Conservation (phyloP, 83 land plant genomes). For the Picea mariana region DNA sequence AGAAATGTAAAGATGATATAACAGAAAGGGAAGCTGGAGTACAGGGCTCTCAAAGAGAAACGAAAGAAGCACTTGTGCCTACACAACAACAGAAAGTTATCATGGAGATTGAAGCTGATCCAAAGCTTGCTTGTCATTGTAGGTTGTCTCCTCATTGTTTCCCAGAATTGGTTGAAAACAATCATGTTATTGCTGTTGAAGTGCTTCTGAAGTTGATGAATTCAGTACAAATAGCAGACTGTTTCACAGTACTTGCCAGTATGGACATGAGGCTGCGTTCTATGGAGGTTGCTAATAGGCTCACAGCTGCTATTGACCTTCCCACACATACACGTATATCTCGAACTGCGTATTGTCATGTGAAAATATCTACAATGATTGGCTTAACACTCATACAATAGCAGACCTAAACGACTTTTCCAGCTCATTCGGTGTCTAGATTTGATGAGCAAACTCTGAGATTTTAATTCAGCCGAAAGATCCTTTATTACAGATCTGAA, state of each 20-base stretch:
- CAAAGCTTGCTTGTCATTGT: background rate
- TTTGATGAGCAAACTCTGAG: too few species aligned
- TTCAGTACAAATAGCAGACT: conserved; percentile 88
- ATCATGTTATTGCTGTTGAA: conserved; percentile 92
- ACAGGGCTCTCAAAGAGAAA: too few species aligned
- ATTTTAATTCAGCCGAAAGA: too few species aligned
- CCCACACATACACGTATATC: conserved; percentile 94
- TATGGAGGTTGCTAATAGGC: conserved; percentile 99
- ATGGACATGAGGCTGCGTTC: conserved; percentile 99
- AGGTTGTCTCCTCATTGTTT: background rate
- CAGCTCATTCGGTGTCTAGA: too few species aligned
- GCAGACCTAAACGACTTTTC: too few species aligned
- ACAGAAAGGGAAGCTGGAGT: too few species aligned
- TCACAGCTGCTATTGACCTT: conserved; percentile 85
- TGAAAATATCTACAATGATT: conserved; percentile 38
- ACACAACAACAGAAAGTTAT: conserved; percentile 51
- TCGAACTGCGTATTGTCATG: conserved; percentile 89
- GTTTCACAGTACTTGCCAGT: conserved; percentile 78
- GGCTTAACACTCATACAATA: too few species aligned
- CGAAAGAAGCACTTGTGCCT: conserved; percentile 79
- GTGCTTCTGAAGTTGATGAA: conserved; percentile 83
- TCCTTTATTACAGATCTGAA: too few species aligned
- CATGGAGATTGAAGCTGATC: conserved; percentile 3
- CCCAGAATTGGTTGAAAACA: conserved; percentile 77
- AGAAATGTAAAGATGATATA: too few species aligned